Evolutionary conservation across 805 yeast species (phyloP).

Genomic region (Cyberlindnera lachancei): DNA sequence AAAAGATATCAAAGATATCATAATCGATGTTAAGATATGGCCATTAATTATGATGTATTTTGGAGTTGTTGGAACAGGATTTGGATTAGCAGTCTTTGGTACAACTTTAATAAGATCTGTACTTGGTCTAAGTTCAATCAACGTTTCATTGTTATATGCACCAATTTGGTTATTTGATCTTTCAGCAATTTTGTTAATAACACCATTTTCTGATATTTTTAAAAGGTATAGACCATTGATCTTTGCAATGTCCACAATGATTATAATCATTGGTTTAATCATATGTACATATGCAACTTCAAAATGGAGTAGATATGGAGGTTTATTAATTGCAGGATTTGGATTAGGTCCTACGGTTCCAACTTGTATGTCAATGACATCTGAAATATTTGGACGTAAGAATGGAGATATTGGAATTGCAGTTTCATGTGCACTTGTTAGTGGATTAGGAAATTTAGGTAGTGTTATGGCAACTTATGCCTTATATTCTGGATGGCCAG

Average conservation of each 20-base stretch:
- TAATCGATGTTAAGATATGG: slow-evolving; percentile 65
- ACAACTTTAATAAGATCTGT: slow-evolving; percentile 64
- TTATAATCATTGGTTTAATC: slow-evolving; percentile 68
- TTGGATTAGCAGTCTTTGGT: slow-evolving; percentile 78
- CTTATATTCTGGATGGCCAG: slow-evolving; percentile 82
- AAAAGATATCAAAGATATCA: slow-evolving; percentile 46
- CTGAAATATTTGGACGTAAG: slow-evolving; percentile 61
- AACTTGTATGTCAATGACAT: slow-evolving; percentile 75
- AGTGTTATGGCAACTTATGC: slow-evolving; percentile 84
- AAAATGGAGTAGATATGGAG: slow-evolving; percentile 73
- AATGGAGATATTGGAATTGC: slow-evolving; percentile 86
- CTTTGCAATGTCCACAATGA: slow-evolving; percentile 52
- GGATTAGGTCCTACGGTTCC: slow-evolving; percentile 93
- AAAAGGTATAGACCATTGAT: slow-evolving; percentile 51
- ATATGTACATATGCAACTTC: slow-evolving; percentile 71
- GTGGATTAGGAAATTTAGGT: slow-evolving; percentile 84
- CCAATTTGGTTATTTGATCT: slow-evolving; percentile 89
- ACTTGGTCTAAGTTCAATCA: slow-evolving; percentile 53
- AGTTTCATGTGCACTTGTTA: slow-evolving; percentile 72
- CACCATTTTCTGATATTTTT: slow-evolving; percentile 73
- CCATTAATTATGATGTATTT: slow-evolving; percentile 82
- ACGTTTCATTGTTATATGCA: slow-evolving; percentile 70
- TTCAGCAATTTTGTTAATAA: slow-evolving; percentile 62
- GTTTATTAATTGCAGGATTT: slow-evolving; percentile 73
- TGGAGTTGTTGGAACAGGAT: slow-evolving; percentile 90